Evolutionary conservation across 73 alveolate species (phyloP), one percentile per base, ranked within the genome.

Genomic region (Loxodes magnus): DNA sequence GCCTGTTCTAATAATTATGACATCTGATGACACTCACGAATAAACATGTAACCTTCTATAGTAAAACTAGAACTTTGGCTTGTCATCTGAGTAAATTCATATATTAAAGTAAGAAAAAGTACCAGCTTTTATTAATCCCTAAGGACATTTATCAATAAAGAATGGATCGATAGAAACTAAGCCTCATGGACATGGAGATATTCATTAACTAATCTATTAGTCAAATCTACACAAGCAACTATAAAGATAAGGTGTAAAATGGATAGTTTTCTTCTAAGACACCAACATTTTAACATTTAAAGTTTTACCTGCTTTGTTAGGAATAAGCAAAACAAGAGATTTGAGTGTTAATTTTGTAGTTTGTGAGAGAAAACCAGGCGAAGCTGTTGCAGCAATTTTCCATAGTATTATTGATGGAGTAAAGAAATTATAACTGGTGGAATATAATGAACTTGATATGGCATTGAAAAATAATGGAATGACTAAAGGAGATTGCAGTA

Each of bases 151-250:
- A 27, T 88, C 96, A 37, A 43, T 41, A 16, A 68, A 53, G 34
- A 78, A 71, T n/a, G 44, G 62, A 42, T 56, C 77, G 36, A 41
- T 49, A 82, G 4, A 85, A 66, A 87, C 96, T 1, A 88, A 88
- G 56, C 98, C 98, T 15, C 98, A 88, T 62, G 98, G 98, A 5
- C 98, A 90, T 82, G 98, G 98, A 3, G 98, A 90, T 57, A 82
- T 90, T 29, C 98, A 87, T 52, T 82, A 92, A 31, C 66, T 90
- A 12, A 64, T 90, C 19, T 86, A 72, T 67, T 71, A 71, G 60
- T 46, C 77, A 55, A 84, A 86, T 6, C 68, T 87, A 21, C 86
- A 79, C n/a, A 49, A 87, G 43, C 72, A 87, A 53, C 87, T 96
- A 96, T 52, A 64, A 0, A 22, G 74, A 35, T 54, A 54, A 58